These are phyloP conservation scores for Carex parvula DNA, from an alignment of 176 grass and related monocot species.

Conservation along the genomic window DNA sequence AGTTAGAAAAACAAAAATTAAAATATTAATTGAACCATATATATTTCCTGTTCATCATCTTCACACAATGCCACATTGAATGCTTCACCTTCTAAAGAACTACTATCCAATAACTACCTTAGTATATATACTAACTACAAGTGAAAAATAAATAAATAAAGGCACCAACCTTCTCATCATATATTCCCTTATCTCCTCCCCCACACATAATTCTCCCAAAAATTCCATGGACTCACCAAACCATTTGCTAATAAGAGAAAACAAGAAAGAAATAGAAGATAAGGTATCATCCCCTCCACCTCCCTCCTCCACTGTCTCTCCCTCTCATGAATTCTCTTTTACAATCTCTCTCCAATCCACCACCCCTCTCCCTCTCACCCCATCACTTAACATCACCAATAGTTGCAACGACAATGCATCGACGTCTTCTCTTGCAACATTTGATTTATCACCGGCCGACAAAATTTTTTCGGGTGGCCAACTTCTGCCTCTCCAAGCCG, in stretches of 20 bases:
- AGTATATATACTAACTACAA: not conserved
- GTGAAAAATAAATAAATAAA: not conserved
- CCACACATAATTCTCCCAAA: slow-evolving; percentile 5
- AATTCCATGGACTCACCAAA: slow-evolving; percentile 43
- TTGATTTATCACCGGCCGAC: not conserved
- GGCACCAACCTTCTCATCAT: slow-evolving; percentile 15
- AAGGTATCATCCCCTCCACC: slow-evolving; percentile 21
- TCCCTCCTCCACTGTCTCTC: slow-evolving; percentile 28
- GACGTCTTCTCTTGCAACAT: not conserved
- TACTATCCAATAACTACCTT: slow-evolving; percentile 9
- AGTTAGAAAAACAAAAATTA: not conserved
- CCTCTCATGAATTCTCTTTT: slow-evolving; percentile 54
- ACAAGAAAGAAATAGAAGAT: slow-evolving; percentile 25
- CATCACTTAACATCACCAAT: not conserved
- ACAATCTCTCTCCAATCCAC: slow-evolving; percentile 29
- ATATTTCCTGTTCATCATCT: not conserved
- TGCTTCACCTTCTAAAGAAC: slow-evolving; percentile 19
- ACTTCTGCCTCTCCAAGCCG: slow-evolving; percentile 18
- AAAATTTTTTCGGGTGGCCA: slow-evolving; percentile 29
- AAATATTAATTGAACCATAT: not conserved
- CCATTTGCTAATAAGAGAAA: slow-evolving; percentile 24
- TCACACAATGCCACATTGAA: slow-evolving; percentile 10
- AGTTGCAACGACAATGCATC: slow-evolving; percentile 36
- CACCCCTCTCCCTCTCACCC: slow-evolving; percentile 15
- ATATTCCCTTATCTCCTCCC: slow-evolving; percentile 35